A percentile compares a stretch with the other conserved stretches of the same genome.
These are phyloP conservation scores for Pestalotiopsis sp. DNA, from an alignment of 2,329 filamentous ascomycete genomes.

Conservation along the genomic window DNA sequence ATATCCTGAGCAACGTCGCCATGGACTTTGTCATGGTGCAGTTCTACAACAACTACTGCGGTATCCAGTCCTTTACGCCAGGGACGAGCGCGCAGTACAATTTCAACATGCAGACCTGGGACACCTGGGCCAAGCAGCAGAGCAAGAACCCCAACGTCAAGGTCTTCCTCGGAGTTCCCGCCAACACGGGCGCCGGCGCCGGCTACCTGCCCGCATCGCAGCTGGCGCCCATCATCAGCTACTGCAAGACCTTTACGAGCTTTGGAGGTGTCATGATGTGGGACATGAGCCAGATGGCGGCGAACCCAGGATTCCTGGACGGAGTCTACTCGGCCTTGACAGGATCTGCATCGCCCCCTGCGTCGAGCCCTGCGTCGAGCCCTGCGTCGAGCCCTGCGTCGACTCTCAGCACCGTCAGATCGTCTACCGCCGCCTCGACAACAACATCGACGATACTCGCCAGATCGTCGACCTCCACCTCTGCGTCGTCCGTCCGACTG, in stretches of 20 bases:
- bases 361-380: background rate
- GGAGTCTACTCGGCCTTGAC: background rate
- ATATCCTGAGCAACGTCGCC: conserved; percentile 55
- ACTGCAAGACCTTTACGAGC: conserved; percentile 55
- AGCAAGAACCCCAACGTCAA: conserved; percentile 63
- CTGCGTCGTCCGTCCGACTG: background rate
- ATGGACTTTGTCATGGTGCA: conserved; percentile 67
- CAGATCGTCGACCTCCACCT: background rate
- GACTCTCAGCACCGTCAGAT: background rate
- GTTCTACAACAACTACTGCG: conserved; percentile 73
- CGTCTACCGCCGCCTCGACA: background rate
- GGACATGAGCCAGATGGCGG: conserved; percentile 65
- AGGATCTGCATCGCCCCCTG: background rate
- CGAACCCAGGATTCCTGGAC: conserved; percentile 59
- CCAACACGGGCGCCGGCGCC: conserved; percentile 49
- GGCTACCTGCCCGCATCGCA: conserved; percentile 55
- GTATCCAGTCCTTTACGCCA: conserved; percentile 49
- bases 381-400: background rate
- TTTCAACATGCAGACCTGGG: conserved; percentile 68
- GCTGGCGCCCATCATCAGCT: conserved; percentile 54
- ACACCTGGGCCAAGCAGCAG: conserved; percentile 62
- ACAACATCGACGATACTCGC: background rate
- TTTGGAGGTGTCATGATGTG: conserved; percentile 73
- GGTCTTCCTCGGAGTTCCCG: conserved; percentile 64
- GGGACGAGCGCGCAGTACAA: conserved; percentile 44